Conservation (phyloP, 345 rosid species). For the Acer campestre region DNA sequence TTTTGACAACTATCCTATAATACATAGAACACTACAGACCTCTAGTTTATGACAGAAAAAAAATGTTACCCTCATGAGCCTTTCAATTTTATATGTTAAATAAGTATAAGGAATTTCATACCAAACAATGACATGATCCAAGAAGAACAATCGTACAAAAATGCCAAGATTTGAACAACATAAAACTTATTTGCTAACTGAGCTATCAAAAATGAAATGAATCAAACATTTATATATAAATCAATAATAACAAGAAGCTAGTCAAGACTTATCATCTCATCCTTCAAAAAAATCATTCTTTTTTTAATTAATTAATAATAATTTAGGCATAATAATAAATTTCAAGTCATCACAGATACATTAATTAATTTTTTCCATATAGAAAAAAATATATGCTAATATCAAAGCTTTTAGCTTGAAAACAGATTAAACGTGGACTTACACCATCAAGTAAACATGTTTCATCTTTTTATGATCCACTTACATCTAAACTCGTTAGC, state of each 20-base stretch:
- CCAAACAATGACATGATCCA: not conserved
- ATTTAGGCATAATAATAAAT: too few species aligned
- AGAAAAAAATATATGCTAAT: not conserved
- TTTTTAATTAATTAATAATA: not conserved
- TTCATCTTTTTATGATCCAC: not conserved
- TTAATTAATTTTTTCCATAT: conserved; percentile 7
- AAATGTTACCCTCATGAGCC: not conserved
- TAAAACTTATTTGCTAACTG: not conserved
- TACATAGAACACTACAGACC: not conserved
- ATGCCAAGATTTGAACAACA: not conserved
- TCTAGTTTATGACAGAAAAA: not conserved
- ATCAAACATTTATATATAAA: not conserved
- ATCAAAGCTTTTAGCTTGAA: not conserved
- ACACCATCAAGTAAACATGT: not conserved
- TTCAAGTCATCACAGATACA: not conserved
- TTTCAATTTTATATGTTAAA: not conserved
- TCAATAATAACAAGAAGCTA: not conserved
- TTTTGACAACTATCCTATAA: not conserved
- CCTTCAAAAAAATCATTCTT: not conserved
- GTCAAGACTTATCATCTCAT: not conserved
- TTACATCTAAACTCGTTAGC: not conserved
- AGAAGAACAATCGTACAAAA: conserved; percentile 8
- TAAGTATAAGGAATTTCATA: not conserved
- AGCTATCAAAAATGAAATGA: not conserved
- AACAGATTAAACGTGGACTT: not conserved